phyloP scores from a whole-genome alignment of 2,329 filamentous ascomycete species.

The Westerdykella sp. region DNA sequence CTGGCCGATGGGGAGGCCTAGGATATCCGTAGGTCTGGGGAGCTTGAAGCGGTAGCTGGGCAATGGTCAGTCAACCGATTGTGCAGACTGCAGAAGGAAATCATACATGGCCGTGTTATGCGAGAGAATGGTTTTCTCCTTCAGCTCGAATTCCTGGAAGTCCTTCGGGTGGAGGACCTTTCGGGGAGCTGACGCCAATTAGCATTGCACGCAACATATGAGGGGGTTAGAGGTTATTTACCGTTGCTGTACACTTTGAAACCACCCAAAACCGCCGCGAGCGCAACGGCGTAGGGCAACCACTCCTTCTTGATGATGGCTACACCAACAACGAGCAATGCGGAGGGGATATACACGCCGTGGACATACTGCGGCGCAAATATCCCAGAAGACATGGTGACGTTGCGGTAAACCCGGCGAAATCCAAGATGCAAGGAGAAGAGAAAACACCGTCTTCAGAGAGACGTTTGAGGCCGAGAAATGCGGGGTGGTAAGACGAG shows the following conservation, averaged over 20 bases:
- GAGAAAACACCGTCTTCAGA: background rate
- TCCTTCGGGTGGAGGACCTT: slow-evolving; percentile 79
- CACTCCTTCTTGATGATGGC: slow-evolving; percentile 70
- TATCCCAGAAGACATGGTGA: slow-evolving; percentile 12
- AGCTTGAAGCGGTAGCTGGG: slow-evolving; percentile 84
- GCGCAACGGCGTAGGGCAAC: slow-evolving; percentile 59
- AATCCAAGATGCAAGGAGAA: background rate
- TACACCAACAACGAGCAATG: slow-evolving; percentile 68
- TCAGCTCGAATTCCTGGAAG: slow-evolving; percentile 89
- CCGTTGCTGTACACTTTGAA: slow-evolving; percentile 67
- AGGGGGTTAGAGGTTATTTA: slow-evolving; percentile 36
- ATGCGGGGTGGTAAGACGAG: too few relatives aligned
- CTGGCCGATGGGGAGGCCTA: slow-evolving; percentile 95
- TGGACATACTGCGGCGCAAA: slow-evolving; percentile 61
- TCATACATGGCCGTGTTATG: slow-evolving; percentile 95
- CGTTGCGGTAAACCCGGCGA: background rate
- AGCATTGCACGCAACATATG: slow-evolving; percentile 1
- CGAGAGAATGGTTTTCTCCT: slow-evolving; percentile 90
- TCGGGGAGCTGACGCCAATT: slow-evolving; percentile 54
- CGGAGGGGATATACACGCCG: slow-evolving; percentile 78
- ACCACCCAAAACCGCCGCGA: slow-evolving; percentile 60
- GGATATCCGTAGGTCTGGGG: slow-evolving; percentile 68
- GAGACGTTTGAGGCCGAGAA: background rate
- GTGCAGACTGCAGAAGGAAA: background rate
- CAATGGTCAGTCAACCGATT: slow-evolving; percentile 3